These are phyloP conservation scores for Pseudocercospora fuligena DNA, from an alignment of 2,329 filamentous ascomycete species.

Conservation along the genomic window DNA sequence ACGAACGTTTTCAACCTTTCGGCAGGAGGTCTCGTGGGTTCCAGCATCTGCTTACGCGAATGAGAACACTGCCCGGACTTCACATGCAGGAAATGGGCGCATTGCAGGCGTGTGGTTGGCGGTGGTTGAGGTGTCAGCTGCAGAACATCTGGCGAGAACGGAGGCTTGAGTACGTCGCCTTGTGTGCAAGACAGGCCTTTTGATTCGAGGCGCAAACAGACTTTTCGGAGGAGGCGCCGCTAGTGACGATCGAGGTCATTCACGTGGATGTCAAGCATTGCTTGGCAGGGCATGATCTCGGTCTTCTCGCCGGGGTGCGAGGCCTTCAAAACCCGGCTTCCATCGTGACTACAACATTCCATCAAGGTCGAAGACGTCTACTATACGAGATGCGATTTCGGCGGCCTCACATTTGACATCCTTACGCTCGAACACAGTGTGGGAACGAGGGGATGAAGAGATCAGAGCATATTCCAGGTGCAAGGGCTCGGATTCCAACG, in stretches of 20 bases:
- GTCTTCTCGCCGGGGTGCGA: neutral
- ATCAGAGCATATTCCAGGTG: too few species aligned
- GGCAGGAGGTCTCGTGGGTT: conserved; percentile 3
- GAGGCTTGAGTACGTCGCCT: neutral
- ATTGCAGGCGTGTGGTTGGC: conserved; percentile 4
- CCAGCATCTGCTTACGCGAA: neutral
- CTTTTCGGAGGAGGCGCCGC: neutral
- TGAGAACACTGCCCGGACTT: conserved; percentile 1
- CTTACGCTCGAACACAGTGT: neutral
- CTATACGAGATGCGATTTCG: neutral
- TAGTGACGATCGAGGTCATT: neutral
- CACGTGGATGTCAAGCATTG: neutral
- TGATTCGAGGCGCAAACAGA: conserved; percentile 6
- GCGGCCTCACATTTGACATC: neutral
- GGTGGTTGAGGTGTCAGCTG: neutral
- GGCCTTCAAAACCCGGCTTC: neutral
- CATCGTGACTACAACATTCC: neutral
- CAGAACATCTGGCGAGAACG: conserved; percentile 2
- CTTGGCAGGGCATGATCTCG: neutral
- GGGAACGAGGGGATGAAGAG: too few species aligned
- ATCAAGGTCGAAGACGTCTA: neutral
- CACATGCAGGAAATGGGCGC: neutral
- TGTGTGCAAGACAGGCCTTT: neutral
- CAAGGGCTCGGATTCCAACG: too few species aligned
- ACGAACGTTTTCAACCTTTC: neutral